Evolutionary conservation across 2,329 filamentous ascomycete species (phyloP), one percentile per base, ranked within the genome.

Genomic region (Aspergillus latus): DNA sequence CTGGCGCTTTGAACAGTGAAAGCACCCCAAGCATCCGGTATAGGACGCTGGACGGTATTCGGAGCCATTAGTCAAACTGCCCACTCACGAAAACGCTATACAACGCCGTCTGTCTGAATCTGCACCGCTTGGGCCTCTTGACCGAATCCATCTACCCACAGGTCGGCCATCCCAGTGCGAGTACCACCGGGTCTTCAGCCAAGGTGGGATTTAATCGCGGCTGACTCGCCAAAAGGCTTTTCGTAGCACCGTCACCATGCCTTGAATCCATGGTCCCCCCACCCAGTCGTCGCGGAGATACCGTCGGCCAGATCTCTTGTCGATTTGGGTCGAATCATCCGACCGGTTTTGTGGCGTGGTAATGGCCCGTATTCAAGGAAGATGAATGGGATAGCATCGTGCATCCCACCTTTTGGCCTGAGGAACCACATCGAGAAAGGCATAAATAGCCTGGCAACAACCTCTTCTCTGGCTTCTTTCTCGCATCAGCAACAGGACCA

Each of bases 331-430:
- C 29, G 52, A 36, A 34, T 48, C 44, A 48, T 42, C 36, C 43
- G 51, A 53, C 34, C 15, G 10, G 30, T 28, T 11, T 26, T n/a
- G 29, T 32, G 43, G n/a, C 34, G 26, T 32, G 9, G 42, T 6
- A 37, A 30, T 44, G 40, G 32, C 5, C 11, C 21, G 5, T 3
- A 11, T 5, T 37, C 34, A 37, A 36, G 5, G 15, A 10, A 32
- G 11, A 29, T n/a, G 26, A 32, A 6, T 15, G 34, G 34, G 34
- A 37, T 37, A 37, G 10, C 34, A 11, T 37, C 9, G 8, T 37
- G 2, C 52, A 54, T 54, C 52, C 52, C 52, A 54, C 52, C 39
- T 49, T 16, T 37, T 34, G 52, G 52, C 45, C 46, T 54, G 4
- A 54, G 52, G 46, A 48, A 54, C 39, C 21, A 9, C 46, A n/a